Conservation (phyloP, 2,329 filamentous ascomycete species). For the Xylaria sp. region DNA sequence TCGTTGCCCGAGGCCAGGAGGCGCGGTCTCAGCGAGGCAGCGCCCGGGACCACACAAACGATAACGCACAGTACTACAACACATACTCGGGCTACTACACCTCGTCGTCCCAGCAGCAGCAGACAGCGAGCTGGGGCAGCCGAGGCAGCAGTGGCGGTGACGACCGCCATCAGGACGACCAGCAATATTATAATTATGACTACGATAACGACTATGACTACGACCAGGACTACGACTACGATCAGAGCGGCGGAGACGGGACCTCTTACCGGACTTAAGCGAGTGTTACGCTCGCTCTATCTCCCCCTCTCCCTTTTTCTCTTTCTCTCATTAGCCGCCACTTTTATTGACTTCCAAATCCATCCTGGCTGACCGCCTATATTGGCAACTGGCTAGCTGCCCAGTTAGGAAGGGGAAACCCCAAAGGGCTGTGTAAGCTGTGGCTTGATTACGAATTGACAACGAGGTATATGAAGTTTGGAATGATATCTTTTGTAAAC, state of each 20-base stretch:
- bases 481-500: constrained; percentile 5
- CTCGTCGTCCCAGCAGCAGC: constrained; percentile 48
- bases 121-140: constrained; percentile 39
- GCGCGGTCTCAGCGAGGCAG: constrained; percentile 55
- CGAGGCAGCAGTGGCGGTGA: constrained; percentile 43
- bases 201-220: constrained; percentile 38
- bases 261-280: constrained; percentile 37
- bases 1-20: constrained; percentile 64
- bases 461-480: constrained; percentile 33
- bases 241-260: constrained; percentile 38
- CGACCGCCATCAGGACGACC: constrained; percentile 42
- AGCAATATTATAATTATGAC: constrained; percentile 35
- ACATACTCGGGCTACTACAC: constrained; percentile 47
- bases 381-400: constrained; percentile 2
- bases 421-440: constrained; percentile 8
- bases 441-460: constrained; percentile 28
- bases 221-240: constrained; percentile 41
- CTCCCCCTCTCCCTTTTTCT: not conserved
- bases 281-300: constrained; percentile 6
- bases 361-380: not conserved
- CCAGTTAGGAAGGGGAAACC: not conserved
- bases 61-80: constrained; percentile 42
- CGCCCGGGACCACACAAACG: constrained; percentile 39
- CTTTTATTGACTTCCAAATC: constrained; percentile 3
- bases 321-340: not conserved